Base-by-base conservation (phyloP, 352 stramenopile genomes). In the Phytophthora hibernalis region DNA sequence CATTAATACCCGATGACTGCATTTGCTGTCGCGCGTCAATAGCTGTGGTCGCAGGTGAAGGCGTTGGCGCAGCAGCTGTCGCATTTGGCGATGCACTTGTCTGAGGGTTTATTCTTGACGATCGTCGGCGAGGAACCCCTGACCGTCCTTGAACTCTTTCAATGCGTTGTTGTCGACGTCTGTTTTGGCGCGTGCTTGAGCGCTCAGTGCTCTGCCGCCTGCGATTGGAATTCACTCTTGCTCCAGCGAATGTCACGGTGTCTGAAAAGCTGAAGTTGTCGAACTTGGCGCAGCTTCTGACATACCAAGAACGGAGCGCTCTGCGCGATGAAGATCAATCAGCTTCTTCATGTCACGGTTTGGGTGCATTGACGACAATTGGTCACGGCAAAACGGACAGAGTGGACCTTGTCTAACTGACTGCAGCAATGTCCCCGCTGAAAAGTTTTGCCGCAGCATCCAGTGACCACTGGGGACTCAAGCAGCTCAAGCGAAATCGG, bases 381-480 rank as follows among this genome's bases (percentile, higher is more conserved):
- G 40, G 13, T 12, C 21, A 13, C 61, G 51, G 45, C 61, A 68
- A 33, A 68, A 54, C 20, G 61, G 61, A 16, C 61, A 68, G 5
- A 31, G 9, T 2, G 51, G 20, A 6, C 28, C 52, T 22, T 21
- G 21, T 1, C 9, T 52, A 16, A 55, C n/a, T 15, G 51, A 33
- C 20, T 62, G 42, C 8, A 18, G 30, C 7, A 68, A 22, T 11
- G 18, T 21, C 3, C 37, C 35, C 5, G 31, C 28, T 1, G 61
- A 68, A 51, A 68, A 63, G 42, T 68, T 16, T 68, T 68, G 5
- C 61, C 52, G 40, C 52, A 68, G 45, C 61, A 68, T n/a, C 22
- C 22, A 11, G 52, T 47, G 5, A 59, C 40, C 16, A 68, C 61
- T 7, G 61, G 61, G 8, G 44, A 22, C 7, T 62, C 52, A 22